A percentile compares a stretch with the other conserved stretches of the same genome.
These are phyloP conservation scores for Chionographis japonica DNA, from an alignment of 106 monocot species.

Conservation along the genomic window DNA sequence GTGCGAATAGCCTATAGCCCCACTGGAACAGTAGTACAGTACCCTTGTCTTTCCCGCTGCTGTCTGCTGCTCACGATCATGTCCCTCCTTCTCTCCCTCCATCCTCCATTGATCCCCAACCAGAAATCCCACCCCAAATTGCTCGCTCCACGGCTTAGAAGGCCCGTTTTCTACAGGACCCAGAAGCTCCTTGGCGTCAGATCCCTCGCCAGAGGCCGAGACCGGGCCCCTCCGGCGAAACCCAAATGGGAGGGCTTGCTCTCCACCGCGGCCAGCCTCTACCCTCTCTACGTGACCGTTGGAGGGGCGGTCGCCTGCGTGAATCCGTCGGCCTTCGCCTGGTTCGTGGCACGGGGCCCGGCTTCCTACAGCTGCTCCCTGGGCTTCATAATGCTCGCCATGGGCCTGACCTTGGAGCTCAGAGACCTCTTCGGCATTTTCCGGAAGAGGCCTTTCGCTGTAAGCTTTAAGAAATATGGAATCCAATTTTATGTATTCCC, in stretches of 20 bases:
- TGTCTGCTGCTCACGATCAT: background rate
- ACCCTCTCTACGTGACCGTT: conserved; percentile 61
- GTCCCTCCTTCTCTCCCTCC: conserved; percentile 14
- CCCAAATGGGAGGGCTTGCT: conserved; percentile 41
- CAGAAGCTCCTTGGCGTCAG: conserved; percentile 16
- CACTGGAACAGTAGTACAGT: background rate
- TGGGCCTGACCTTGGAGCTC: conserved; percentile 65
- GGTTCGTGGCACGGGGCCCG: conserved; percentile 67
- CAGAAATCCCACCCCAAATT: background rate
- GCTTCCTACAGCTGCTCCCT: conserved; percentile 54
- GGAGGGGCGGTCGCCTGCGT: conserved; percentile 64
- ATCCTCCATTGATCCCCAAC: conserved; percentile 2
- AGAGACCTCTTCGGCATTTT: conserved; percentile 43
- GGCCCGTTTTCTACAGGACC: conserved; percentile 1
- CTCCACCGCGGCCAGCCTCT: conserved; percentile 55
- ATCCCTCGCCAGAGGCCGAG: conserved; percentile 7
- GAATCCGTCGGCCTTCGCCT: conserved; percentile 61
- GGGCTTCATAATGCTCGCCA: conserved; percentile 75
- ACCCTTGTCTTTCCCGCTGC: background rate
- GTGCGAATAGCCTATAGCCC: too few species aligned
- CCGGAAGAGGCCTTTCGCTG: conserved; percentile 43
- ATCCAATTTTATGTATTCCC: background rate
- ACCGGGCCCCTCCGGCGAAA: conserved; percentile 2
- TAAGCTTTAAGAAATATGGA: conserved; percentile 12
- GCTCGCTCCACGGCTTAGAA: conserved; percentile 10